Evolutionary conservation across 2,329 filamentous ascomycete species (phyloP).

Genomic region (Trichoderma polysporum): DNA sequence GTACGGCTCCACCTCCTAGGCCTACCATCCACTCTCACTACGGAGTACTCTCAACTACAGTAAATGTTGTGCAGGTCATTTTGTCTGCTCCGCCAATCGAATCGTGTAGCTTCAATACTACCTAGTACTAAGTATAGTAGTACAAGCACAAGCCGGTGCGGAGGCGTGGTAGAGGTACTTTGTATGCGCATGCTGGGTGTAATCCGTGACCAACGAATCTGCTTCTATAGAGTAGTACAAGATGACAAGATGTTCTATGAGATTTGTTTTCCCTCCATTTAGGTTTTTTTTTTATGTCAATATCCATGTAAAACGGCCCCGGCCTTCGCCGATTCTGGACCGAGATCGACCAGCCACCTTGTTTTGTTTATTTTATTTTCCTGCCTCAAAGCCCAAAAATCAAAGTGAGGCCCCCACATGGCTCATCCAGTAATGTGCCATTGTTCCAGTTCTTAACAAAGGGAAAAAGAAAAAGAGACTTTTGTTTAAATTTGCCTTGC

Average conservation of each 20-base stretch:
- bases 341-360: not conserved
- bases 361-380: not conserved
- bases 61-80: not conserved
- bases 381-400: not conserved
- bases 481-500: not conserved
- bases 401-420: not conserved
- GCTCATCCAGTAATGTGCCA: not conserved
- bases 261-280: not conserved
- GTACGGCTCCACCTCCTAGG: not conserved
- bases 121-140: too few species aligned
- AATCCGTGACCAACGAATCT: not conserved
- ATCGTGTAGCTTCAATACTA: too few species aligned
- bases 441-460: not conserved
- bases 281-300: not conserved
- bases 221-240: conserved; percentile 4
- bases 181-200: too few species aligned
- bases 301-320: not conserved
- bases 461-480: not conserved
- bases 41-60: too few species aligned
- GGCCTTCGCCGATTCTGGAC: not conserved
- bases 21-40: not conserved
- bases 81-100: not conserved
- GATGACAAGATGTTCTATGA: conserved; percentile 6
- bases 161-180: too few species aligned
- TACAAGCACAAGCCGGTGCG: too few species aligned